These are phyloP conservation scores for Blastomyces emzantsi DNA, from an alignment of 2,329 filamentous ascomycete genomes.

Conservation along the genomic window DNA sequence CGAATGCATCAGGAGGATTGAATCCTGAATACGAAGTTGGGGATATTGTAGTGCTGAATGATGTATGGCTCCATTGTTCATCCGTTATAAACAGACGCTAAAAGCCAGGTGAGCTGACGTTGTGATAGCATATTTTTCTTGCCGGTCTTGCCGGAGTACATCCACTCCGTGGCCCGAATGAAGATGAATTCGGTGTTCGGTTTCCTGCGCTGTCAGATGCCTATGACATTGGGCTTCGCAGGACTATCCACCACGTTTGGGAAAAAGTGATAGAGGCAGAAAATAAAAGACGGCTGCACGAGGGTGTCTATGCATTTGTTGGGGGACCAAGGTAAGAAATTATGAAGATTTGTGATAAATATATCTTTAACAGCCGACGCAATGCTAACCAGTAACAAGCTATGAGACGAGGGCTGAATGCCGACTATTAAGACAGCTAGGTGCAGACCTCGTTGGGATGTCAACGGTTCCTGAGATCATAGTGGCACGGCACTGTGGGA, in stretches of 20 bases:
- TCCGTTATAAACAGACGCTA: background rate
- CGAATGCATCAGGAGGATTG: conserved; percentile 57
- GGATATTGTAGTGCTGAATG: conserved; percentile 57
- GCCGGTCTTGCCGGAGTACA: conserved; percentile 53
- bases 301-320: conserved; percentile 58
- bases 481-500: conserved; percentile 54
- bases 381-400: conserved; percentile 24
- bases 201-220: conserved; percentile 58
- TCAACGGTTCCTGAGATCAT: conserved; percentile 61
- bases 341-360: background rate
- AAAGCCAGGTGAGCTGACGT: conserved; percentile 16
- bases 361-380: background rate
- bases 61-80: conserved; percentile 34
- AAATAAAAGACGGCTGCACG: conserved; percentile 47
- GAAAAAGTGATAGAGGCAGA: conserved; percentile 39
- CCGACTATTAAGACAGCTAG: conserved; percentile 50
- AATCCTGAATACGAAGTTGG: conserved; percentile 56
- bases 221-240: conserved; percentile 54
- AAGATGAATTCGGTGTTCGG: conserved; percentile 52
- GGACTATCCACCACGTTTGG: conserved; percentile 50
- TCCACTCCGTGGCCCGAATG: conserved; percentile 54
- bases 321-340: conserved; percentile 50
- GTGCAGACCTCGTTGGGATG: conserved; percentile 63
- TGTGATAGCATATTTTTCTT: conserved; percentile 51
- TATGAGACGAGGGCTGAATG: conserved; percentile 60